Base-by-base conservation (phyloP, 805 yeast species). In the Candida hispaniensis region DNA sequence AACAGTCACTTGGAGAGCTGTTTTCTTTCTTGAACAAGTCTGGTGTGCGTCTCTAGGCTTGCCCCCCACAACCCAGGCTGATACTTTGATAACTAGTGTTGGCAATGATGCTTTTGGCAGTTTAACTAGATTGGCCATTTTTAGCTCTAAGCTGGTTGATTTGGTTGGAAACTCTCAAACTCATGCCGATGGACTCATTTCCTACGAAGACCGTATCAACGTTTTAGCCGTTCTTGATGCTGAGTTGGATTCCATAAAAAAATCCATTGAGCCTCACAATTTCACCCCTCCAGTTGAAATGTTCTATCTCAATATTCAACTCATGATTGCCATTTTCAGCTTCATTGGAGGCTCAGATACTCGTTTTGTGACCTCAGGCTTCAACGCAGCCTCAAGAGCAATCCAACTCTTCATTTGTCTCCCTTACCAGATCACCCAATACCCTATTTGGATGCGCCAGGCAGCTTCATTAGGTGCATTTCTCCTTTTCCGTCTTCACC, bases 1-100 rank as follows among this genome's bases (percentile, higher is more conserved):
- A 54, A 83, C 95, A 1, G 64, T 94, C 46, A 73, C 94, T 1
- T 86, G 96, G 96, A 60, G 83, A 17, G 85, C 88, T 2, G 78
- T 81, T 3, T 86, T 79, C 54, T 79, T 85, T 50, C 67, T 82
- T 28, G 95, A 85, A 51, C 93, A 85, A 47, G 79, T 83, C 50
- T 81, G 94, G 91, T 77, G 93, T 4, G 78, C 93, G 8, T 72
- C 75, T 21, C 57, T 85, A 27, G 96, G 96, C 0, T 59, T 86
- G 33, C 96, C 96, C 1, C 86, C 94, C 1, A 74, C 83, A 4
- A 69, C 81, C 46, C 81, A 75, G 40, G 77, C 86, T 0, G 96
- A 86, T 54, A 81, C 75, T 51, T 59, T 85, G 25, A 61, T 86
- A 19, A 69, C 71, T 49, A 23, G 18, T n/a, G 36, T 28, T 2